These are phyloP conservation scores for Xanthoceras sorbifolium DNA, from an alignment of 345 rosid genomes.

Conservation along the genomic window DNA sequence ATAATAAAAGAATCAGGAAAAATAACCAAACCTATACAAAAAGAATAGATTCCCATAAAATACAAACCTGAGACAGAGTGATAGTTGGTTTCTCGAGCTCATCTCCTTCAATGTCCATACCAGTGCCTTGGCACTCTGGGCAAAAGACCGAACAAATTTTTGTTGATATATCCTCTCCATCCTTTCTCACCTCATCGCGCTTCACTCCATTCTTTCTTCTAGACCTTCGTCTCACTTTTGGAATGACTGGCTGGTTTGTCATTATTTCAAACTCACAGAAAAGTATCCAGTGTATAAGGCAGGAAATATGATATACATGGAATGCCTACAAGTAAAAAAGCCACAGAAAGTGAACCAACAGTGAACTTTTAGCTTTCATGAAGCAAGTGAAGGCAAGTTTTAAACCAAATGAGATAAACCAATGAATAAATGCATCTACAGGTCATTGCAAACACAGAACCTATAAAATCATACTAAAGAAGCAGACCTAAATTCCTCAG, in stretches of 20 bases:
- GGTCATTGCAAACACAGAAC: background rate
- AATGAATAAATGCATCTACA: conserved; percentile 5
- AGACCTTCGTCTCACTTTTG: conserved; percentile 52
- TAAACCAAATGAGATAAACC: background rate
- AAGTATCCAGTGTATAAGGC: conserved; percentile 92
- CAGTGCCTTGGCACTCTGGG: conserved; percentile 97
- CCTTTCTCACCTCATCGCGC: conserved; percentile 35
- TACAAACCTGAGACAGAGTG: conserved; percentile 79
- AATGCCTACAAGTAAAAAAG: conserved; percentile 54
- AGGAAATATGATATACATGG: conserved; percentile 86
- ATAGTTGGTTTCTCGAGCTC: conserved; percentile 59
- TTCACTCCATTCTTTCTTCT: conserved; percentile 54
- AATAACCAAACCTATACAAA: background rate
- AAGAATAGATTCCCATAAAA: background rate
- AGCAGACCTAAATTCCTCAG: background rate
- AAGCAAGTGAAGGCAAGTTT: background rate
- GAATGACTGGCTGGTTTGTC: conserved; percentile 39
- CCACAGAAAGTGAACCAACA: background rate
- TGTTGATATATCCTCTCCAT: conserved; percentile 29
- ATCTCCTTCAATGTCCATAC: conserved; percentile 54
- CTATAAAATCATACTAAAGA: conserved; percentile 11
- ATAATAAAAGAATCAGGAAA: no score
- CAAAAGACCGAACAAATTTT: conserved; percentile 70
- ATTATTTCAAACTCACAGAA: conserved; percentile 71
- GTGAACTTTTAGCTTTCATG: background rate